These are phyloP conservation scores for Hamigera avellanea DNA, from an alignment of 495 filamentous ascomycete genomes.

Conservation along the genomic window DNA sequence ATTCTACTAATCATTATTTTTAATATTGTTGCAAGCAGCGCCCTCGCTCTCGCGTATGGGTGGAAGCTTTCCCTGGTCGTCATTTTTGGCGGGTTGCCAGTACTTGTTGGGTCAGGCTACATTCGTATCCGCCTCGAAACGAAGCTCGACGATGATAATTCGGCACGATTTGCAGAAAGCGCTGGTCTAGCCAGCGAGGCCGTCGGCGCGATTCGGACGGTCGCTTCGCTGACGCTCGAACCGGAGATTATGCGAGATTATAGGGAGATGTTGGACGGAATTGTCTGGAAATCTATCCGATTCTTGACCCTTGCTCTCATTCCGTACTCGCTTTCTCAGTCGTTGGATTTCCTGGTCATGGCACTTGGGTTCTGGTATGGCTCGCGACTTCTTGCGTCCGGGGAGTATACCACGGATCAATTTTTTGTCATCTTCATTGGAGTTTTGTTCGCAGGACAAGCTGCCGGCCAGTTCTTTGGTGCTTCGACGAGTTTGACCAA, in stretches of 20 bases:
- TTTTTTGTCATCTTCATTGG: slow-evolving; percentile 43
- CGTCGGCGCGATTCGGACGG: slow-evolving; percentile 36
- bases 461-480: slow-evolving; percentile 35
- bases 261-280: slow-evolving; percentile 29
- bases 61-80: slow-evolving; percentile 48
- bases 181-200: slow-evolving; percentile 41
- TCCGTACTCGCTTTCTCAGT: slow-evolving; percentile 7
- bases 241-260: slow-evolving; percentile 30
- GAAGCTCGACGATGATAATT: slow-evolving; percentile 37
- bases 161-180: slow-evolving; percentile 35
- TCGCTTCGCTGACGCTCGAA: slow-evolving; percentile 38
- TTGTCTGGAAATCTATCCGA: slow-evolving; percentile 22
- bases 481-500: too few species aligned
- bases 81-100: slow-evolving; percentile 35
- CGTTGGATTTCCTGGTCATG: slow-evolving; percentile 21
- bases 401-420: slow-evolving; percentile 33
- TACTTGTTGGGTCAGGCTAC: slow-evolving; percentile 37
- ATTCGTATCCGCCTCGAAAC: slow-evolving; percentile 29
- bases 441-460: slow-evolving; percentile 38
- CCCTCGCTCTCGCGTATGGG: slow-evolving; percentile 36
- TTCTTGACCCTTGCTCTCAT: slow-evolving; percentile 4
- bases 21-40: slow-evolving; percentile 35
- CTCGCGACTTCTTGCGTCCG: slow-evolving; percentile 26
- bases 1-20: slow-evolving; percentile 17
- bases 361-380: slow-evolving; percentile 42